These are phyloP conservation scores for Naganishia liquefaciens DNA, from an alignment of 1,284 basidiomycete genomes.

Conservation along the genomic window DNA sequence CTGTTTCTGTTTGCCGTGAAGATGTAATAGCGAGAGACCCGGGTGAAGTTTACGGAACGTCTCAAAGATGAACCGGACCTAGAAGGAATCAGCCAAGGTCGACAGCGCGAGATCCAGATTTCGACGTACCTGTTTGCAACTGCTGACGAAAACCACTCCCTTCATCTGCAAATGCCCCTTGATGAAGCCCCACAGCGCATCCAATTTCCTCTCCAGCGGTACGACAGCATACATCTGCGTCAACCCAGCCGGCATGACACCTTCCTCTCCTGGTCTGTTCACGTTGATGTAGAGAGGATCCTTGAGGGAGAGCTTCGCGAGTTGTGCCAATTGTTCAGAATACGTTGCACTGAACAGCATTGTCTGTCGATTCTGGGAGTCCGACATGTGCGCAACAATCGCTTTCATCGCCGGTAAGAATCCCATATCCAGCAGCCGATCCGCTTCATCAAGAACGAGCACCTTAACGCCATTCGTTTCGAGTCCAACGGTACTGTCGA, in stretches of 20 bases:
- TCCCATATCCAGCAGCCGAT: constrained; percentile 95
- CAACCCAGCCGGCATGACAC: constrained; percentile 68
- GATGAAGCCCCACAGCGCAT: constrained; percentile 91
- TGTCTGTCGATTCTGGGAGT: constrained; percentile 73
- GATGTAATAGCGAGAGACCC: constrained; percentile 81
- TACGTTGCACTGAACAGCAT: constrained; percentile 96
- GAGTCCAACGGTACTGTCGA: constrained; percentile 97
- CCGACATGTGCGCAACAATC: constrained; percentile 74
- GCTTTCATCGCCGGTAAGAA: constrained; percentile 87
- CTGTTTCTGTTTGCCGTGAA: constrained; percentile 98
- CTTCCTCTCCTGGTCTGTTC: constrained; percentile 57
- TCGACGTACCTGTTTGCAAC: constrained; percentile 74
- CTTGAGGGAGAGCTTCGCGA: constrained; percentile 85
- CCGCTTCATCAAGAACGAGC: constrained; percentile 96
- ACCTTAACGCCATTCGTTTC: constrained; percentile 86
- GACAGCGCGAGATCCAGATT: not conserved
- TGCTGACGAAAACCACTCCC: constrained; percentile 89
- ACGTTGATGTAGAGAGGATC: constrained; percentile 77
- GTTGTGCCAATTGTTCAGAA: constrained; percentile 82
- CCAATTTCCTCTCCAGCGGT: constrained; percentile 82
- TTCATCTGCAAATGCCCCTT: constrained; percentile 92
- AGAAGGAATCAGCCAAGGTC: constrained; percentile 1
- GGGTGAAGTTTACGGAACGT: constrained; percentile 94
- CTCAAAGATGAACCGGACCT: constrained; percentile 93
- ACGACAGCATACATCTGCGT: constrained; percentile 90